phyloP scores from a whole-genome alignment of 257 asterid genomes.

The Ligustrum vulgare region DNA sequence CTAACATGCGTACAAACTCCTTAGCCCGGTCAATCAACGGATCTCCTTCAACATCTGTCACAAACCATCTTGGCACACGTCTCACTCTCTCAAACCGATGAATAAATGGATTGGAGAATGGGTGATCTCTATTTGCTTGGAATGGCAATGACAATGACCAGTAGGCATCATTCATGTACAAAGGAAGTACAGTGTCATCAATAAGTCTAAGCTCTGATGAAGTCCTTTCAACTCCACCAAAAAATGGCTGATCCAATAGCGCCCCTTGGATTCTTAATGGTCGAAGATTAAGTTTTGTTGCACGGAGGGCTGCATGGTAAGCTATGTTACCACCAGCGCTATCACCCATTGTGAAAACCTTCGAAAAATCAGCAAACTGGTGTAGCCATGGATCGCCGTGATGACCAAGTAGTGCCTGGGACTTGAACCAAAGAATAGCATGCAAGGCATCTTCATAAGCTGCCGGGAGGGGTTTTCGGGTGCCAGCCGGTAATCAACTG shows the following conservation, averaged over 20 bases:
- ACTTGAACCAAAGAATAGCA: conserved; percentile 30
- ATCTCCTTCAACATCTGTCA: conserved; percentile 21
- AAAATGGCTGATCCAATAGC: conserved; percentile 31
- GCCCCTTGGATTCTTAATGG: conserved; percentile 30
- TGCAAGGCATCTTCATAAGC: conserved; percentile 43
- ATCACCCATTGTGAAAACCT: conserved; percentile 32
- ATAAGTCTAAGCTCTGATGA: conserved; percentile 26
- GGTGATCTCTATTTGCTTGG: conserved; percentile 36
- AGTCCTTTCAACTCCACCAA: conserved; percentile 32
- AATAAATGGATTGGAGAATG: conserved; percentile 36
- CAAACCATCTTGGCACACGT: conserved; percentile 26
- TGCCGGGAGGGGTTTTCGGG: conserved; percentile 46
- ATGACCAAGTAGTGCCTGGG: conserved; percentile 25
- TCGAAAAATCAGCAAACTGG: conserved; percentile 29
- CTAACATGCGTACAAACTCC: conserved; percentile 12
- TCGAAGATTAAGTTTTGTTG: conserved; percentile 15
- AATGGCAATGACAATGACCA: conserved; percentile 33
- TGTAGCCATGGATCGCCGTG: conserved; percentile 35
- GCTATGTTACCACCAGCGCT: conserved; percentile 42
- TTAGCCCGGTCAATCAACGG: not conserved
- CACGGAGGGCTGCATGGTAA: conserved; percentile 32
- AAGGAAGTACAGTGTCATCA: conserved; percentile 24
- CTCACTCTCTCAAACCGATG: conserved; percentile 29
- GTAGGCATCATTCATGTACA: conserved; percentile 27
- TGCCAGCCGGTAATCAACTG: conserved; percentile 45